phyloP scores from a whole-genome alignment of 495 filamentous ascomycete species.

The Penicillium salamii region DNA sequence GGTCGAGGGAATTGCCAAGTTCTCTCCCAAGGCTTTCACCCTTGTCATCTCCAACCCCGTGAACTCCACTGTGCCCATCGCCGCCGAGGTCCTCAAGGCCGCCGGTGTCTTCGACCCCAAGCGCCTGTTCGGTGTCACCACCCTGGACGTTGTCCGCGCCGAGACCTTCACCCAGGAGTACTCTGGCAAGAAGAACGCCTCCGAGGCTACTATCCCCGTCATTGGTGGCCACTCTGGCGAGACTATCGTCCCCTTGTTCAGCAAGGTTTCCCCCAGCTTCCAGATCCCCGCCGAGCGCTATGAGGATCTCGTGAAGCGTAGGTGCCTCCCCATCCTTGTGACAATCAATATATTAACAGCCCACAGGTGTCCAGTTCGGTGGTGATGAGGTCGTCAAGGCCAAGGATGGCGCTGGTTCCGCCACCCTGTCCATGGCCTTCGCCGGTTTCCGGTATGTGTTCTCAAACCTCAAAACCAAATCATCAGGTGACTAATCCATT shows the following conservation, averaged over 20 bases:
- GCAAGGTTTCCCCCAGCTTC: conserved; percentile 76
- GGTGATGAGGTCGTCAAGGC: conserved; percentile 98
- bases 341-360: conserved; percentile 4
- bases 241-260: conserved; percentile 97
- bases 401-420: conserved; percentile 93
- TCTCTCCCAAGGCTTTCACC: conserved; percentile 85
- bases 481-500: conserved; percentile 24
- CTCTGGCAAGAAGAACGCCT: conserved; percentile 75
- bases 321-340: conserved; percentile 20
- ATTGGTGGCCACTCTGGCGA: conserved; percentile 96
- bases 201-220: conserved; percentile 81
- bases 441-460: conserved; percentile 77
- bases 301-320: conserved; percentile 81
- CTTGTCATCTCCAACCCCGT: conserved; percentile 99
- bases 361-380: conserved; percentile 84
- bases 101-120: conserved; percentile 90
- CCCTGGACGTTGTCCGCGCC: conserved; percentile 94
- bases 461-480: not conserved
- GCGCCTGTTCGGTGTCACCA: conserved; percentile 96
- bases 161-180: conserved; percentile 93
- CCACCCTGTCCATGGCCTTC: conserved; percentile 96
- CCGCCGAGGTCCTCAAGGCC: conserved; percentile 90
- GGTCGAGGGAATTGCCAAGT: conserved; percentile 79
- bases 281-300: conserved; percentile 83
- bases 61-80: conserved; percentile 98